A percentile compares a stretch with the other conserved stretches of the same genome.
phyloP scores from a whole-genome alignment of 176 grass and related monocot species.

The Dendrocalamus sinicus region DNA sequence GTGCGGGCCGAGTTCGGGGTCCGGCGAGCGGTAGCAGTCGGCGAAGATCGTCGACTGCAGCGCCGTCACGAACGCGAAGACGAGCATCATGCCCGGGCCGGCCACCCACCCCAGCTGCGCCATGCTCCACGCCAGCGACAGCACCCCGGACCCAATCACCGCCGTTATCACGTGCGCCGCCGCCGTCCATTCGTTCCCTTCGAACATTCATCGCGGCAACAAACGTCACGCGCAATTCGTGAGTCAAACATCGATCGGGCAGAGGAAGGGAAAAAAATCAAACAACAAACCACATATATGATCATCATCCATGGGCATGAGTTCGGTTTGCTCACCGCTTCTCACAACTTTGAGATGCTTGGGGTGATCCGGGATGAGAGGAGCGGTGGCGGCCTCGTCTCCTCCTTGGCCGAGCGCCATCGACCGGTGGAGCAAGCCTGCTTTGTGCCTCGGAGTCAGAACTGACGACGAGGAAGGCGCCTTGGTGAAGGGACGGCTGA shows the following conservation, averaged over 20 bases:
- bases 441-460: background rate
- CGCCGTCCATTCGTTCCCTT: slow-evolving; percentile 88
- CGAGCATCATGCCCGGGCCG: slow-evolving; percentile 64
- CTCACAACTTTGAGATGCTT: slow-evolving; percentile 37
- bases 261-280: no score
- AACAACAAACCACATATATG: background rate
- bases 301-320: background rate
- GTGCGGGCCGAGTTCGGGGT: slow-evolving; percentile 77
- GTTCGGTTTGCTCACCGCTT: slow-evolving; percentile 32
- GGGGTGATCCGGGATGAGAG: slow-evolving; percentile 41
- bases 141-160: slow-evolving; percentile 93
- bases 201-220: background rate
- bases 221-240: no score
- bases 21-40: slow-evolving; percentile 79
- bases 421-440: background rate
- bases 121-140: slow-evolving; percentile 88
- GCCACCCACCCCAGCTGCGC: slow-evolving; percentile 94
- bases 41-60: slow-evolving; percentile 70
- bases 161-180: slow-evolving; percentile 93
- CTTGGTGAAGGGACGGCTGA: background rate
- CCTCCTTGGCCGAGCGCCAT: slow-evolving; percentile 52
- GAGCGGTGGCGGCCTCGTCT: slow-evolving; percentile 24
- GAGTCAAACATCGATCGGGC: background rate
- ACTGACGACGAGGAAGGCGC: background rate
- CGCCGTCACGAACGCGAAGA: slow-evolving; percentile 84